phyloP scores from a whole-genome alignment of 352 stramenopile genomes.

The Pythium oligandrum region DNA sequence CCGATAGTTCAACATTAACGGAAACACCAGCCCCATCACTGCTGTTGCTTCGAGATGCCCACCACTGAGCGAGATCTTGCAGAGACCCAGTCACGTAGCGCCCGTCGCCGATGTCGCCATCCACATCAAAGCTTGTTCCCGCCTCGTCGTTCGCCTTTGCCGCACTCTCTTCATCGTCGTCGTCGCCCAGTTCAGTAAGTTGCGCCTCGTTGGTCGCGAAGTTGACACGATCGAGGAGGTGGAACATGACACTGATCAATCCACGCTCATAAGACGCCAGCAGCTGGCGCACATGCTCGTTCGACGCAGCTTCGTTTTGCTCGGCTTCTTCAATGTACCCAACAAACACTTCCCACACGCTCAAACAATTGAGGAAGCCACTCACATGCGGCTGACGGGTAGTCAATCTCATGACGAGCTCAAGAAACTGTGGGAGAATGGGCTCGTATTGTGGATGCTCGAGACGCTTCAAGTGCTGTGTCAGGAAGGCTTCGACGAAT shows the following conservation, averaged over 20 bases:
- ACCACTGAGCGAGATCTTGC: constrained; percentile 66
- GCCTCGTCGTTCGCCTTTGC: no score
- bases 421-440: constrained; percentile 47
- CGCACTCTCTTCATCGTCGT: constrained; percentile 26
- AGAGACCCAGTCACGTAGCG: constrained; percentile 52
- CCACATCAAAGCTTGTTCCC: constrained; percentile 18
- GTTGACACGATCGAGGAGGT: constrained; percentile 65
- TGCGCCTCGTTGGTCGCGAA: constrained; percentile 65
- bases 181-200: constrained; percentile 56
- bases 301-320: constrained; percentile 55
- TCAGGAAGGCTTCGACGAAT: constrained; percentile 71
- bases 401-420: constrained; percentile 58
- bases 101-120: constrained; percentile 16
- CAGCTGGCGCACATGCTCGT: constrained; percentile 39
- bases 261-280: constrained; percentile 66
- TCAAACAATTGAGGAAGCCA: constrained; percentile 75
- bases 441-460: constrained; percentile 44
- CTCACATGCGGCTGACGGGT: constrained; percentile 66
- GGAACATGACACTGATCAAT: constrained; percentile 69
- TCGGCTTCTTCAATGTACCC: constrained; percentile 77
- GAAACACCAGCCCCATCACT: constrained; percentile 12
- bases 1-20: constrained; percentile 20
- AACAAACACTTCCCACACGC: constrained; percentile 81
- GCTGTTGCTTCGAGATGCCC: constrained; percentile 33
- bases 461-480: constrained; percentile 67